Evolutionary conservation across 192 early-diverging fungal genomes (phyloP), one percentile per base, ranked within the genome.

Genomic region (Paraglomus brasilianum): DNA sequence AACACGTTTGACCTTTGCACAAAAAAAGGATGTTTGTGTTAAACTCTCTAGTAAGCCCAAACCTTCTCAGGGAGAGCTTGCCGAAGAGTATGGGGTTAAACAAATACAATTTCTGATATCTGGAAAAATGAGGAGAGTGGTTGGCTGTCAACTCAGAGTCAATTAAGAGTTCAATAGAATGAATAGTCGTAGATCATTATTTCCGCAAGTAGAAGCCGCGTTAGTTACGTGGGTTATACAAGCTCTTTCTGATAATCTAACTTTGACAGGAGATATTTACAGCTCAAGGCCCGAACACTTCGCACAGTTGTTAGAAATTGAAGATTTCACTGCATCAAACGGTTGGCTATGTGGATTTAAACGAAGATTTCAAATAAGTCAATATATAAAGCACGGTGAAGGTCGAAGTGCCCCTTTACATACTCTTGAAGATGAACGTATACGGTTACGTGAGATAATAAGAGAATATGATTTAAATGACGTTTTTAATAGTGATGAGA

Each of bases 381-480:
- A 8, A 10, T 53, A 10, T 53, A 7, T 53, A 17, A 53, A 53
- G 22, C 22, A 8, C 14, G 52, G 52, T 19, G 52, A 53, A 53
- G 19, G 52, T 53, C 52, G 22, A 17, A 53, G 52, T 53, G 52
- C 52, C 14, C 52, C 52, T 19, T 7, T 53, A 10, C 7, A 53
- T 9, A 17, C 19, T 10, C 22, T 53, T 8, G 19, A 53, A n/a
- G 19, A 53, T 19, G 19, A 53, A 53, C 19, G n/a, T 53, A 17
- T 53, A 19, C 14, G 22, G 22, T 17, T 53, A 21, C 6, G 22
- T 19, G 52, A 17, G 7, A 53, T 53, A 6, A 53, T 53, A 19
- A 53, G 52, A 7, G n/a, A 53, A 53, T 53, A 53, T 21, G 19
- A 53, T 53, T 53, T 53, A 53, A 53, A 53, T 17, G n/a, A 53